A percentile compares a stretch with the other conserved stretches of the same genome.
Evolutionary conservation across 805 yeast genomes (phyloP).

Genomic region (Priceomyces medius): DNA sequence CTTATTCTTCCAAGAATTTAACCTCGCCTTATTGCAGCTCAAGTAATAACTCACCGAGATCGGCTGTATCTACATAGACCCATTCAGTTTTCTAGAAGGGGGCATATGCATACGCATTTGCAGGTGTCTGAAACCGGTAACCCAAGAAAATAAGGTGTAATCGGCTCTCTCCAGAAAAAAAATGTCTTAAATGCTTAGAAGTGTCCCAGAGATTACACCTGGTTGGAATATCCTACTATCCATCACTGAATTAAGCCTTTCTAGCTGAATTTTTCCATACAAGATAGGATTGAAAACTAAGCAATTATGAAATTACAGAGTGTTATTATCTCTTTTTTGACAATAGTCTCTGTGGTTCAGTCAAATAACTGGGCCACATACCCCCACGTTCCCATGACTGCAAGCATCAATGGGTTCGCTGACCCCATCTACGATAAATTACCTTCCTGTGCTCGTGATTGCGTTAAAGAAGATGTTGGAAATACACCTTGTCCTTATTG

Average conservation of each 20-base stretch:
- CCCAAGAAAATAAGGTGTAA: neutral
- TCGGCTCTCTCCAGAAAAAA: neutral
- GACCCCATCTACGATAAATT: slow-evolving; percentile 39
- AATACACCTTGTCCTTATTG: slow-evolving; percentile 53
- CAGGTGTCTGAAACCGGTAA: neutral
- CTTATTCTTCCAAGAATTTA: neutral
- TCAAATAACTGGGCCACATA: slow-evolving; percentile 42
- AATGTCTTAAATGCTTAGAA: too few relatives aligned
- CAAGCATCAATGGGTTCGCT: slow-evolving; percentile 49
- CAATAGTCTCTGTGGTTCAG: slow-evolving; percentile 9
- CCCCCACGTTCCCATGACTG: slow-evolving; percentile 47
- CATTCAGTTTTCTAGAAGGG: neutral
- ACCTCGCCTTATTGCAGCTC: neutral
- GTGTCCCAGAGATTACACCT: too few relatives aligned
- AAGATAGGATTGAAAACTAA: neutral
- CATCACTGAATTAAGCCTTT: too few relatives aligned
- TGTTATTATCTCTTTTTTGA: neutral
- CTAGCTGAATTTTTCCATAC: neutral
- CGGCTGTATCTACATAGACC: neutral
- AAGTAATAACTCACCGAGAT: neutral
- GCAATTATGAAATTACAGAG: neutral
- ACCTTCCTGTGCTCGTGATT: slow-evolving; percentile 43
- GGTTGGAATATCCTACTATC: neutral
- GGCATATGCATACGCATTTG: neutral
- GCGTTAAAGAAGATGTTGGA: slow-evolving; percentile 36